Percentiles rank a stretch among this genome's conserved stretches.
Evolutionary conservation across 768 basidiomycete species (phyloP).

Genomic region (Lactifluus hygrophoroides): DNA sequence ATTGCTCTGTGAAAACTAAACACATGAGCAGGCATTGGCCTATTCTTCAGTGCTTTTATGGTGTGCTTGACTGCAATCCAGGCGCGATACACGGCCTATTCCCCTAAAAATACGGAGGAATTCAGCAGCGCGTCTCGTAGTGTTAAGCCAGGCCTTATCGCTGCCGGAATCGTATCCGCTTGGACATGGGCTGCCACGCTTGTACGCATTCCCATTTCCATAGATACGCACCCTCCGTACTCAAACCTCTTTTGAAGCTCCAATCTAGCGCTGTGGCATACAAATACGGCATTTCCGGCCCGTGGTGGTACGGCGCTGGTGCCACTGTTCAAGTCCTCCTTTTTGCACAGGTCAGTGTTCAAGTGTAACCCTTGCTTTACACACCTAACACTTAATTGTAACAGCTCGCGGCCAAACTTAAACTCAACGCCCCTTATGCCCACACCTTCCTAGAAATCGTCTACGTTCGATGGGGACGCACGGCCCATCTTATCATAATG

Average conservation of each 20-base stretch:
- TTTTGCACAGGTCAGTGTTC: conserved; percentile 60
- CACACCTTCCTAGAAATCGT: conserved; percentile 90
- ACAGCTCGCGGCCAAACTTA: conserved; percentile 83
- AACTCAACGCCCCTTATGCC: conserved; percentile 81
- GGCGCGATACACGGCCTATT: conserved; percentile 74
- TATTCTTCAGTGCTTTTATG: conserved; percentile 85
- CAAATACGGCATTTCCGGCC: conserved; percentile 76
- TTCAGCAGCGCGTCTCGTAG: conserved; percentile 76
- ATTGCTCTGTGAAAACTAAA: background rate
- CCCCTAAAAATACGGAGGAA: conserved; percentile 72
- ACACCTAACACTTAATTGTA: background rate
- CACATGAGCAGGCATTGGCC: conserved; percentile 58
- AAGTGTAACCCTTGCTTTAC: background rate
- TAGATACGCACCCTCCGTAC: background rate
- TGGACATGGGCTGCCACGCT: conserved; percentile 89
- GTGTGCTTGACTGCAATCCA: conserved; percentile 70
- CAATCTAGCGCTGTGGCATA: conserved; percentile 83
- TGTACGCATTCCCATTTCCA: conserved; percentile 27
- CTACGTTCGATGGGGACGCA: conserved; percentile 65
- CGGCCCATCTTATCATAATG: conserved; percentile 79
- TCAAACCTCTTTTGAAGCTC: conserved; percentile 33
- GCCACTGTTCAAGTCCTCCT: conserved; percentile 82
- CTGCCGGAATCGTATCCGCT: conserved; percentile 85
- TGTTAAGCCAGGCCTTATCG: conserved; percentile 87
- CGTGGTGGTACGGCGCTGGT: conserved; percentile 91